Evolutionary conservation across 148 eudicot genomes (phyloP), one percentile per base, ranked within the genome.

Genomic region (Oxyria digyna): DNA sequence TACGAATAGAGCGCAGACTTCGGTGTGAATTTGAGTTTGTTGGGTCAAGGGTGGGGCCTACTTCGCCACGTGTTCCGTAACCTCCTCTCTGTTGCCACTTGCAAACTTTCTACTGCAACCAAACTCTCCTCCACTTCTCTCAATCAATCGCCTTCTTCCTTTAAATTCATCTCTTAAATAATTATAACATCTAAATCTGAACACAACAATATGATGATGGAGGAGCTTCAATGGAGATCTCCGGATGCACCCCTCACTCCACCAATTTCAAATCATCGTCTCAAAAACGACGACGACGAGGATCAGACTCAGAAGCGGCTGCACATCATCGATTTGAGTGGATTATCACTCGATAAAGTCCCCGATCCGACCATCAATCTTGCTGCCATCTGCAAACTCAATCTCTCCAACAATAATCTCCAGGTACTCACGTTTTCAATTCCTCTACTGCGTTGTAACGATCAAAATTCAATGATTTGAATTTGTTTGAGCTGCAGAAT

Each of bases 361-460:
- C 89, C 89, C 9, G 73, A 68, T 67, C 82, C 85, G 70, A 31
- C 78, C 52, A 73, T 87, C 49, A 85, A 80, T 75, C 68, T 89
- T 14, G 85, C 77, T n/a, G 68, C 79, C 21, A 83, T 89, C 46
- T 83, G 88, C 81, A 89, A 89, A 64, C 83, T 89, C 62, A 82
- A 89, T 68, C 78, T 89, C 73, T 89, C 96, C 79, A 87, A 84
- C 67, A 89, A 89, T 72, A 79, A 89, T 72, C 83, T 89, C 33
- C 81, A 83, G 89, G 89, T 52, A 52, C 27, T 26, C 15, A 49
- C 55, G 26, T 18, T n/a, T n/a, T n/a, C n/a, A n/a, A 1, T 45
- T 45, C 20, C 4, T 45, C 10, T 14, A 1, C 4, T 45, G 9
- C 24, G 38, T 35, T 35, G 6, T 35, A 35, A 35, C 3, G 6